Percentiles rank a stretch among this genome's conserved stretches.
phyloP scores from a whole-genome alignment of 2,329 filamentous ascomycete species.

The Aspergillus hiratsukae region DNA sequence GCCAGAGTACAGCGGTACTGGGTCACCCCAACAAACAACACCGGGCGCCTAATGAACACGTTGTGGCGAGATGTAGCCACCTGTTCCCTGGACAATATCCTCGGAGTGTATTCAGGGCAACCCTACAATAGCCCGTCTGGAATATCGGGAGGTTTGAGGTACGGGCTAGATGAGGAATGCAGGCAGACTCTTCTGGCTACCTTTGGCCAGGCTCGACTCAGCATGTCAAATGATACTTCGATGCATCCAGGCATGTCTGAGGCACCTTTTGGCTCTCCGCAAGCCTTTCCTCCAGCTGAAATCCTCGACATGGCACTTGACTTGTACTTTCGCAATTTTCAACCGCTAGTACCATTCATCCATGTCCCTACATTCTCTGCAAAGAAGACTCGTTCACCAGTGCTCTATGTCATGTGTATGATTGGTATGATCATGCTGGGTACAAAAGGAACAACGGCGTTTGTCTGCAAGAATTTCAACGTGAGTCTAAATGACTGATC shows the following conservation, averaged over 20 bases:
- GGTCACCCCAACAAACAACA: constrained; percentile 35
- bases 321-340: constrained; percentile 52
- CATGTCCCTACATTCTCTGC: constrained; percentile 52
- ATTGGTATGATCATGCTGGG: constrained; percentile 51
- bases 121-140: constrained; percentile 16
- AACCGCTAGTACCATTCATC: constrained; percentile 50
- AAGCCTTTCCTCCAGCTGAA: constrained; percentile 47
- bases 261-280: constrained; percentile 23
- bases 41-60: constrained; percentile 38
- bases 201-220: constrained; percentile 27
- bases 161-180: constrained; percentile 41
- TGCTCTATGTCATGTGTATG: constrained; percentile 51
- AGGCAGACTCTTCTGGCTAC: constrained; percentile 35
- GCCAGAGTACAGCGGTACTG: constrained; percentile 40
- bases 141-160: constrained; percentile 27
- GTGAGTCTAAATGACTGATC: constrained; percentile 15
- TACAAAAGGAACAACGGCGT: constrained; percentile 48
- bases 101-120: constrained; percentile 25
- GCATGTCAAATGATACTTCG: constrained; percentile 13
- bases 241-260: constrained; percentile 17
- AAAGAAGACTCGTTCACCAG: constrained; percentile 42
- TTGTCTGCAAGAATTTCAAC: constrained; percentile 46
- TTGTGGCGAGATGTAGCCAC: constrained; percentile 39
- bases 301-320: constrained; percentile 52
- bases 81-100: constrained; percentile 38